Conservation (phyloP, 2,329 filamentous ascomycete species). For the Chaetothyriales sp. region DNA sequence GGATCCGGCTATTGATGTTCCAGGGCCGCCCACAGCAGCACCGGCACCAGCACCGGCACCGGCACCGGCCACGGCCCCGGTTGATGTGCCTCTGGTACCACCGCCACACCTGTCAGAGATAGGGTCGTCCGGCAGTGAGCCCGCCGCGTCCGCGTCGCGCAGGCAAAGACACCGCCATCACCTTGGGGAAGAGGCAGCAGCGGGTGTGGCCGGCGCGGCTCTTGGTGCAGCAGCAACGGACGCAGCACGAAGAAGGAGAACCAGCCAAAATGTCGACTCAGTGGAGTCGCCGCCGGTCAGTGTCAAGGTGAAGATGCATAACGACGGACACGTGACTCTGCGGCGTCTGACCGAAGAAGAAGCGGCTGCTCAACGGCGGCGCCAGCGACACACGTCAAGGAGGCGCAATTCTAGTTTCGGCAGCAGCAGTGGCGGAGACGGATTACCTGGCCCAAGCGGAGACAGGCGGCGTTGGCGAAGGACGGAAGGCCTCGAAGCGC, state of each 20-base stretch:
- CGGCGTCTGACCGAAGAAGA: conserved; percentile 49
- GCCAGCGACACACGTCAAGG: conserved; percentile 29
- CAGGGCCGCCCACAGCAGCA: conserved; percentile 11
- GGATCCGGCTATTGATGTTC: conserved; percentile 21
- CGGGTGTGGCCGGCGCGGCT: conserved; percentile 22
- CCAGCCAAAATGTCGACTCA: conserved; percentile 28
- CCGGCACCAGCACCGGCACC: conserved; percentile 26
- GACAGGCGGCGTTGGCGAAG: conserved; percentile 33
- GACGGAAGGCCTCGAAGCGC: conserved; percentile 32
- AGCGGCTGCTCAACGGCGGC: conserved; percentile 43
- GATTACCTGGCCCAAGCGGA: conserved; percentile 13
- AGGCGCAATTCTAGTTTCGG: conserved; percentile 28
- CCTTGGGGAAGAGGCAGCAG: conserved; percentile 21
- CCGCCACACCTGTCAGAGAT: conserved; percentile 23
- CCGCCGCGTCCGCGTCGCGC: conserved; percentile 19
- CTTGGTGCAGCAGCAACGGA: conserved; percentile 21
- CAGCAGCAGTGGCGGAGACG: conserved; percentile 26
- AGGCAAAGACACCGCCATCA: conserved; percentile 19
- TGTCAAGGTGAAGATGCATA: conserved; percentile 52
- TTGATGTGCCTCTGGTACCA: conserved; percentile 28
- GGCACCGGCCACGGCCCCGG: conserved; percentile 22
- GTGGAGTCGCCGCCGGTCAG: conserved; percentile 46
- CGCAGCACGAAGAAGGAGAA: conserved; percentile 22
- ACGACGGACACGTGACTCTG: conserved; percentile 50
- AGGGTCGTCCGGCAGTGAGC: conserved; percentile 25